Base-by-base conservation (phyloP, 2,329 filamentous ascomycete species). In the Gliomastix tumulicola region DNA sequence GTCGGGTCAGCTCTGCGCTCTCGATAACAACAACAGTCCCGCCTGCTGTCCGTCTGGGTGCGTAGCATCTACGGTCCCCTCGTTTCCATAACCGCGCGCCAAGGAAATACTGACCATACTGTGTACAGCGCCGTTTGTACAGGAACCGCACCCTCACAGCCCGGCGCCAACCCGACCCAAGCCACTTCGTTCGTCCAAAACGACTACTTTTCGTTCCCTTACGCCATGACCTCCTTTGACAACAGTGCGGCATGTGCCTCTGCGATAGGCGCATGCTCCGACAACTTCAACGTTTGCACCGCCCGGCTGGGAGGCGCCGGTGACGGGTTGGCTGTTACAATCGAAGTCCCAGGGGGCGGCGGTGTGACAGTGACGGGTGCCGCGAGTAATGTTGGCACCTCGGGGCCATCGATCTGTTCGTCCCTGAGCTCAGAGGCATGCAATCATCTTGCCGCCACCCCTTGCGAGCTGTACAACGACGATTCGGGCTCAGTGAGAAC, bases 171-270 rank as follows among this genome's bases (percentile, higher is more conserved):
- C 45, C 57, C 60, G 11, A 62, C 63, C 4, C 54, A 56, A 16
- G 49, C 57, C 3, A 60, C 61, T 16, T 74, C 73, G 22, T 76
- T 66, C 49, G 73, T 80, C 15, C 55, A 65, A 30, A 80, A 81
- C 50, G 46, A 60, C 19, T 79, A 71, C 54, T 81, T 79, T 51
- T 66, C 71, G 10, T 81, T 79, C 51, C 76, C 76, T 3, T 73
- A 74, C 48, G 65, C 77, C 35, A 57, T 63, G 32, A 76, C 70
- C 2, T 65, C 64, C 11, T 78, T 75, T 42, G 50, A 57, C 40
- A 68, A 78, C 45, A 53, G 57, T 15, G 69, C 58, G 12, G 66
- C 66, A 6, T 81, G 76, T 48, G 64, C 65, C 4, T 62, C 68
- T 1, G 76, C 74, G 13, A 57, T 69, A 33, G 56, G 52, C 28